Percentiles rank a stretch among this genome's conserved stretches.
These are phyloP conservation scores for Russula abietina DNA, from an alignment of 768 basidiomycete genomes.

Conservation along the genomic window DNA sequence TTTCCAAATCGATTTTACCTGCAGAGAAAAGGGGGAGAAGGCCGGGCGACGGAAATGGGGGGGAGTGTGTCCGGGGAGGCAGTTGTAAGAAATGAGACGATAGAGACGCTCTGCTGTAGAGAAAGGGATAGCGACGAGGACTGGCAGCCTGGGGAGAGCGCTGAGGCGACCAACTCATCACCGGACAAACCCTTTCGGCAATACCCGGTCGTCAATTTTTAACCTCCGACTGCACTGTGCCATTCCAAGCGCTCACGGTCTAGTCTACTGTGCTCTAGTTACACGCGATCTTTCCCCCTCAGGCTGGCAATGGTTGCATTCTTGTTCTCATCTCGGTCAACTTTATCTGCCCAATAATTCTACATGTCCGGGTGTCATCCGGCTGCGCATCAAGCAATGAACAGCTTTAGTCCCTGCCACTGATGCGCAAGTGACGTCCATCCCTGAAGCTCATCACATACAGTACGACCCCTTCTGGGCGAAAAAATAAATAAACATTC, in stretches of 20 bases:
- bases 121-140: constrained; percentile 19
- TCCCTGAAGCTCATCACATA: not conserved
- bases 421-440: not conserved
- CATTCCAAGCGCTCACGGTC: not conserved
- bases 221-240: constrained; percentile 6
- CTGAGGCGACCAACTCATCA: constrained; percentile 21
- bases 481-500: not conserved
- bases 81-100: constrained; percentile 1
- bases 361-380: not conserved
- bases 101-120: not conserved
- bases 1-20: constrained; percentile 15
- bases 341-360: not conserved
- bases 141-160: constrained; percentile 14
- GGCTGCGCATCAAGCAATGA: constrained; percentile 2
- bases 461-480: not conserved
- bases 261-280: not conserved
- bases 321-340: not conserved
- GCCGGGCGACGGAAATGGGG: not conserved
- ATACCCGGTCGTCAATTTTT: constrained; percentile 7
- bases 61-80: not conserved
- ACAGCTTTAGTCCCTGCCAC: not conserved
- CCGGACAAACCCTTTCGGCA: constrained; percentile 8
- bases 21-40: not conserved
- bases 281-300: not conserved
- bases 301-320: not conserved